These are phyloP conservation scores for Clathrospora elynae DNA, from an alignment of 2,329 filamentous ascomycete genomes.

Conservation along the genomic window DNA sequence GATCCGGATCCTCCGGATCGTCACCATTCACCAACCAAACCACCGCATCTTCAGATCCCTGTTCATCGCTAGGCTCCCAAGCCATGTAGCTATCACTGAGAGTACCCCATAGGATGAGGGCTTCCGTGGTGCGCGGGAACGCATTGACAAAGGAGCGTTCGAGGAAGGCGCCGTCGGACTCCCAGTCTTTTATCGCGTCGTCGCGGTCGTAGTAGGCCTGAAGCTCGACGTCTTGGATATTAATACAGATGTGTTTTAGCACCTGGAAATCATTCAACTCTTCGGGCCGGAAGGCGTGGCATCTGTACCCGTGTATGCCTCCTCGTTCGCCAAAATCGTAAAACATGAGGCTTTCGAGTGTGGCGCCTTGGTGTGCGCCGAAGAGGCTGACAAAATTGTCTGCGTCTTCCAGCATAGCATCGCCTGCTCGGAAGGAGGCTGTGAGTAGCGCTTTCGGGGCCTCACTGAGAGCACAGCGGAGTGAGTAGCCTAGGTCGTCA, in stretches of 20 bases:
- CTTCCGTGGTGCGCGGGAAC: constrained; percentile 7
- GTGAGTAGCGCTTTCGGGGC: constrained; percentile 7
- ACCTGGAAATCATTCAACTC: neutral
- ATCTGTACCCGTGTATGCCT: constrained; percentile 7
- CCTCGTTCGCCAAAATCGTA: constrained; percentile 6
- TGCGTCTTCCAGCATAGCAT: constrained; percentile 1
- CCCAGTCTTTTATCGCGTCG: neutral
- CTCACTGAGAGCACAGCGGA: neutral
- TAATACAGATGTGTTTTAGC: constrained; percentile 4
- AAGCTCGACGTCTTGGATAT: constrained; percentile 7
- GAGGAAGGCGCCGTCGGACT: constrained; percentile 1
- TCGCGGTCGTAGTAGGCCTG: neutral
- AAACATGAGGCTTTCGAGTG: constrained; percentile 15
- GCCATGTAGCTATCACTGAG: neutral
- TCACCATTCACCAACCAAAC: neutral
- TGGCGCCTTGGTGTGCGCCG: neutral
- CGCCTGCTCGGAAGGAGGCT: constrained; percentile 12
- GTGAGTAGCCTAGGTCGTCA: neutral
- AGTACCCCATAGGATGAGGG: constrained; percentile 10
- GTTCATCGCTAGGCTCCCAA: constrained; percentile 7
- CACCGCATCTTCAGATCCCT: constrained; percentile 7
- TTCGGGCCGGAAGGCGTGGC: constrained; percentile 9
- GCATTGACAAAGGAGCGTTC: constrained; percentile 1
- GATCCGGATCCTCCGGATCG: no score
- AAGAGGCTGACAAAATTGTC: constrained; percentile 2